phyloP scores from a whole-genome alignment of 2,329 filamentous ascomycete genomes.

The Lomentospora prolificans region DNA sequence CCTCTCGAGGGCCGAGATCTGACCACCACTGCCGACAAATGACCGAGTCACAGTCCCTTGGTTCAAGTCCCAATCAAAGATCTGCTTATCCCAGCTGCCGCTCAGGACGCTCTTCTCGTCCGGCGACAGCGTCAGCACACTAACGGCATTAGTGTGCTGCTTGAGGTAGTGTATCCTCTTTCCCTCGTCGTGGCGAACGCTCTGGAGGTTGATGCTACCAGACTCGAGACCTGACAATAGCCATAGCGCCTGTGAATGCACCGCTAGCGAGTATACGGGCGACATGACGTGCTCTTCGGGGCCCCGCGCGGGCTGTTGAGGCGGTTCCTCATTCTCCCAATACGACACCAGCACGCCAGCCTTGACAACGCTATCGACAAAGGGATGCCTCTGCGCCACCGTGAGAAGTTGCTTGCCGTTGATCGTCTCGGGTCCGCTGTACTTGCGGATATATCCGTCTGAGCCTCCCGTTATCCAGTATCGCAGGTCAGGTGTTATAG shows the following conservation, averaged over 20 bases:
- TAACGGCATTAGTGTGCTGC: slow-evolving; percentile 84
- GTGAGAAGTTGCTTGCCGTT: slow-evolving; percentile 91
- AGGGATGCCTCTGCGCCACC: slow-evolving; percentile 90
- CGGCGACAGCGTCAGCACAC: slow-evolving; percentile 74
- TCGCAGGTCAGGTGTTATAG: slow-evolving; percentile 84
- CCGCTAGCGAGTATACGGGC: slow-evolving; percentile 87
- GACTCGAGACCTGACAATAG: slow-evolving; percentile 82
- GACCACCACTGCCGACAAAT: slow-evolving; percentile 68
- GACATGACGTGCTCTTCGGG: slow-evolving; percentile 60
- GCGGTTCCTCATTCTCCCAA: slow-evolving; percentile 91
- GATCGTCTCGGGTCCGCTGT: slow-evolving; percentile 88
- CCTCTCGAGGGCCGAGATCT: slow-evolving; percentile 82
- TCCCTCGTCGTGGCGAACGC: slow-evolving; percentile 87
- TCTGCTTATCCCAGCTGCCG: slow-evolving; percentile 79
- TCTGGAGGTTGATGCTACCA: slow-evolving; percentile 86
- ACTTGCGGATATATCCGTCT: slow-evolving; percentile 94
- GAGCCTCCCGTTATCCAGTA: slow-evolving; percentile 92
- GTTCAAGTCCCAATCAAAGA: slow-evolving; percentile 79
- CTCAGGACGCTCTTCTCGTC: slow-evolving; percentile 75
- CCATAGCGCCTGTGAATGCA: slow-evolving; percentile 86
- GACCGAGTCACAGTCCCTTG: slow-evolving; percentile 66
- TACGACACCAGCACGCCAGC: slow-evolving; percentile 91
- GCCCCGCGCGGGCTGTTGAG: slow-evolving; percentile 22
- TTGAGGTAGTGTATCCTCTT: slow-evolving; percentile 75
- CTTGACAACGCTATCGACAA: slow-evolving; percentile 95